phyloP scores from a whole-genome alignment of 1,139 yeast genomes.

The Pichia kudriavzevii region DNA sequence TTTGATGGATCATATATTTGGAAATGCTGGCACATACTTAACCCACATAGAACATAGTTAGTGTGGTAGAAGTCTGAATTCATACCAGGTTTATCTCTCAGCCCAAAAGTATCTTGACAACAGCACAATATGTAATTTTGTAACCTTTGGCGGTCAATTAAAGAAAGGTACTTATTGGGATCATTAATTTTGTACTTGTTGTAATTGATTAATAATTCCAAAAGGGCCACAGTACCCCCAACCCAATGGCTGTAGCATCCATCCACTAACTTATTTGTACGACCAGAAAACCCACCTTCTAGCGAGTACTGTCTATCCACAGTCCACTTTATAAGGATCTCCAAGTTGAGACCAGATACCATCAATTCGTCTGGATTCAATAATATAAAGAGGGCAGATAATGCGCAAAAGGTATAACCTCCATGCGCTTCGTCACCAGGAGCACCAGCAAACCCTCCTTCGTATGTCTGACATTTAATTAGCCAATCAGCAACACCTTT shows the following conservation, averaged over 20 bases:
- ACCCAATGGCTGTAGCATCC: conserved; percentile 97
- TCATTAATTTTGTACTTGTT: conserved; percentile 7
- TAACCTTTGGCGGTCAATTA: conserved; percentile 50
- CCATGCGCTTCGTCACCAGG: conserved; percentile 93
- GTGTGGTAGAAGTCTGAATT: conserved; percentile 84
- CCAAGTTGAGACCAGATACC: conserved; percentile 29
- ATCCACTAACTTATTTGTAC: conserved; percentile 90
- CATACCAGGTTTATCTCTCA: conserved; percentile 82
- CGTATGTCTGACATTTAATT: conserved; percentile 74
- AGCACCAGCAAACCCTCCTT: conserved; percentile 88
- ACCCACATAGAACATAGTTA: conserved; percentile 73
- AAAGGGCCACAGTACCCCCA: conserved; percentile 65
- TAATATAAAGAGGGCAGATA: conserved; percentile 59
- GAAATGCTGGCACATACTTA: conserved; percentile 59
- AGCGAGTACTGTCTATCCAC: conserved; percentile 55
- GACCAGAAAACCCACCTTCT: conserved; percentile 86
- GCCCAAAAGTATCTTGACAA: conserved; percentile 58
- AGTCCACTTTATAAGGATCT: conserved; percentile 53
- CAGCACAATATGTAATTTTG: conserved; percentile 64
- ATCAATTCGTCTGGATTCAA: conserved; percentile 29
- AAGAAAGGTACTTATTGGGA: conserved; percentile 4
- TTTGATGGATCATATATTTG: conserved; percentile 25
- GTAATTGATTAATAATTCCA: conserved; percentile 42
- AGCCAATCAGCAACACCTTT: conserved; percentile 55
- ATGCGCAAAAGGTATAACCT: conserved; percentile 88